phyloP scores from a whole-genome alignment of 2,329 filamentous ascomycete genomes.

The Chaetomium globosum region DNA sequence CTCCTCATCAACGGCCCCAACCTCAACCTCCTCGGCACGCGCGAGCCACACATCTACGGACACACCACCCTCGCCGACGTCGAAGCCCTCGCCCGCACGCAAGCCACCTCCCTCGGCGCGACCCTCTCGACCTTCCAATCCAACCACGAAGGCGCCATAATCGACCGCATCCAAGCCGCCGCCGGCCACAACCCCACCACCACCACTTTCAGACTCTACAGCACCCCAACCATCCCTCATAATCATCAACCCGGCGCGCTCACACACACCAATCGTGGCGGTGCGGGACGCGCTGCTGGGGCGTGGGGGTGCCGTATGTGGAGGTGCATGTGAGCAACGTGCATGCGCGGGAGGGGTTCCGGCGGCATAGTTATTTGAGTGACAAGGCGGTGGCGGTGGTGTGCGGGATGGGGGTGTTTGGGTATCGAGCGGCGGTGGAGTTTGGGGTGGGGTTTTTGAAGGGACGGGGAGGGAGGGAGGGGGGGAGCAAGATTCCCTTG shows the following conservation, averaged over 20 bases:
- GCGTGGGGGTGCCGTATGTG: constrained; percentile 71
- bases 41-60: constrained; percentile 75
- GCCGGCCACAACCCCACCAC: constrained; percentile 43
- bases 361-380: constrained; percentile 70
- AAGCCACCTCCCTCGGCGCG: constrained; percentile 52
- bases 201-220: not conserved
- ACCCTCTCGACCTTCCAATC: constrained; percentile 68
- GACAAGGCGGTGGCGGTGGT: constrained; percentile 77
- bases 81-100: constrained; percentile 50
- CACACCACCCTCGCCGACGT: constrained; percentile 68
- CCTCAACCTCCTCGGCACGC: constrained; percentile 75
- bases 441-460: constrained; percentile 53
- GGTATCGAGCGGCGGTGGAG: constrained; percentile 64
- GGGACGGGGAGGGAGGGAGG: constrained; percentile 41
- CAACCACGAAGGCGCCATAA: constrained; percentile 74
- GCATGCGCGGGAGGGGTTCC: constrained; percentile 68
- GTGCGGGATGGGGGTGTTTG: constrained; percentile 66
- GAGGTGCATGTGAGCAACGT: constrained; percentile 79
- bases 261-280: constrained; percentile 75
- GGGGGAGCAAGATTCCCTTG: no score
- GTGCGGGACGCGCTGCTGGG: constrained; percentile 73
- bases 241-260: constrained; percentile 74
- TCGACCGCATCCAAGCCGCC: constrained; percentile 73
- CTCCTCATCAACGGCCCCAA: constrained; percentile 82
- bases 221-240: constrained; percentile 58